Evolutionary conservation across 805 yeast species (phyloP), one percentile per base, ranked within the genome.

Genomic region (Yarrowia sp.): DNA sequence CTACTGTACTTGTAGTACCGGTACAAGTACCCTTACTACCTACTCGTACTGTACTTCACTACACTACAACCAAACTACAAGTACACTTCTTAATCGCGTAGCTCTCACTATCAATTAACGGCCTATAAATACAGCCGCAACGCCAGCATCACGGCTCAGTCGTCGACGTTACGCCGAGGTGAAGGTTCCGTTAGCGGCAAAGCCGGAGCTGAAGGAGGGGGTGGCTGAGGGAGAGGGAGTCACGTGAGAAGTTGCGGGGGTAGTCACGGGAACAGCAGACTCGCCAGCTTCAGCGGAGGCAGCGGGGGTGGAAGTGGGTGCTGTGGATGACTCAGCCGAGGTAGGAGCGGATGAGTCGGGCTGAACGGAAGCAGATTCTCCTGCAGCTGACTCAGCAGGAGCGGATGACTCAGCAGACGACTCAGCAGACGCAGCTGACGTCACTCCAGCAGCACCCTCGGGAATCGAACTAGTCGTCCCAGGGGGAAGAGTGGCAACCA

Each of bases 111-210:
- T 26, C 7, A 5, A 26, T 26, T 26, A 26, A n/a, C 65, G 52
- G 65, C 52, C 43, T 35, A 59, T 43, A 59, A 59, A 59, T 43
- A 59, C 65, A 43, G 52, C 52, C 65, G 65, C 65, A 59, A 59
- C 52, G 65, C 65, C 65, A 59, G 65, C 65, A 59, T 59, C 65
- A 59, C 65, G 65, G 65, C 52, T 43, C 45, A 16, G 9, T 40
- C 45, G 32, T 42, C 42, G 42, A 2, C 3, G 36, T 12, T 59
- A 59, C 19, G 52, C 65, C 11, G 22, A 36, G 19, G 65, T 43
- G 65, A 59, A 14, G 19, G 65, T 59, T 43, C 65, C 65, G 65
- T 59, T 59, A 9, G 45, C 36, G 36, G 16, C 22, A n/a, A n/a
- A 14, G 50, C 41, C 52, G 35, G 65, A 10, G 8, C 19, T 19